phyloP scores from a whole-genome alignment of 805 yeast species.

The Wickerhamiella sergipiensis region DNA sequence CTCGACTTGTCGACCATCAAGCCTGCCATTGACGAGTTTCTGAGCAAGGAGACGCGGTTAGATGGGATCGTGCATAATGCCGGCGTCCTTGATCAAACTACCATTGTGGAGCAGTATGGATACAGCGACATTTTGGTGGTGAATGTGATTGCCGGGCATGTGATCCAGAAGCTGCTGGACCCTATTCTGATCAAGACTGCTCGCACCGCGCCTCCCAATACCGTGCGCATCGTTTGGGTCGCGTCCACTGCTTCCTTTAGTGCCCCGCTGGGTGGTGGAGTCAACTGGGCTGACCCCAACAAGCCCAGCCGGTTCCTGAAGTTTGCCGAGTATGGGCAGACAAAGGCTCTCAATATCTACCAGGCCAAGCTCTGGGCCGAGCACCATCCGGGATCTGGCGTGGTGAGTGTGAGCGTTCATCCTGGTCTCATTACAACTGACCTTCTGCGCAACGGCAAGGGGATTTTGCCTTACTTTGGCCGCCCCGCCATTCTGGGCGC shows the following conservation, averaged over 20 bases:
- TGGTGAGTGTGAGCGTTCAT: constrained; percentile 27
- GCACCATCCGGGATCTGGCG: constrained; percentile 20
- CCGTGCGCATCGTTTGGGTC: constrained; percentile 32
- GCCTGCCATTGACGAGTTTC: constrained; percentile 25
- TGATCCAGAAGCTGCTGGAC: constrained; percentile 25
- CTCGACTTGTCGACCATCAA: constrained; percentile 31
- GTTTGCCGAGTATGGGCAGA: constrained; percentile 29
- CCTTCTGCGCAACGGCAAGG: constrained; percentile 21
- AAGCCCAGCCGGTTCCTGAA: constrained; percentile 12
- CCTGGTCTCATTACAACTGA: constrained; percentile 32
- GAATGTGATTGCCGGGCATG: constrained; percentile 33
- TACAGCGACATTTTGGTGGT: constrained; percentile 35
- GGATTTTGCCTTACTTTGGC: constrained; percentile 10
- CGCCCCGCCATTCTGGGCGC: constrained; percentile 29
- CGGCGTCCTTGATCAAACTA: constrained; percentile 9
- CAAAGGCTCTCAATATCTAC: constrained; percentile 32
- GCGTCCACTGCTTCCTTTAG: constrained; percentile 32
- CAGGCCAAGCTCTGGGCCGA: constrained; percentile 27
- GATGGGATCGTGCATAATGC: constrained; percentile 30
- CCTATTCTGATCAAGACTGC: constrained; percentile 29
- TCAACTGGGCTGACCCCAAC: constrained; percentile 25
- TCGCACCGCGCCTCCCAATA: constrained; percentile 17
- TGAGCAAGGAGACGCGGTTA: constrained; percentile 19
- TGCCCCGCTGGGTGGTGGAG: constrained; percentile 28
- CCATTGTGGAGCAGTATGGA: constrained; percentile 3